Percentiles rank a stretch among this genome's conserved stretches.
Conservation (phyloP, 345 rosid genomes). For the Syzygium jambos region DNA sequence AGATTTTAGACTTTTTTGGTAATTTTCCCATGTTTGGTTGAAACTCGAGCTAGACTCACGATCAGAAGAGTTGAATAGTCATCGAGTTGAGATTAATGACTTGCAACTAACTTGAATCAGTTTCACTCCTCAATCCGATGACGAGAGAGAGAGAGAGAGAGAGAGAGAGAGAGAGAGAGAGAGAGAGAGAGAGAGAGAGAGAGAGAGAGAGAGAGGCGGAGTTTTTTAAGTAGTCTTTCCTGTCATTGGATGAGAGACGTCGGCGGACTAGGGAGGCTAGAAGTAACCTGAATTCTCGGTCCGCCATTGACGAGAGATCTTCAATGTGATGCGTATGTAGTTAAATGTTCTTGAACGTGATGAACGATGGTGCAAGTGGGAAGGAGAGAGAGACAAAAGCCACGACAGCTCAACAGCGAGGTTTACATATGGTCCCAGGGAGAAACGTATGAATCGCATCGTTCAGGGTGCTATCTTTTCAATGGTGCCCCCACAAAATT, state of each 20-base stretch:
- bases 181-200: background rate
- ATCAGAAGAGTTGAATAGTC: background rate
- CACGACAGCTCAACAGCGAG: background rate
- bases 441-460: background rate
- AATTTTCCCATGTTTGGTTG: background rate
- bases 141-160: background rate
- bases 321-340: background rate
- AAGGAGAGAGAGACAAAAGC: background rate
- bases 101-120: background rate
- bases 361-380: background rate
- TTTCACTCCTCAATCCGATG: background rate
- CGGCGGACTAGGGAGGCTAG: background rate
- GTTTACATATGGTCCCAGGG: background rate
- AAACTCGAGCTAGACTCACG: background rate
- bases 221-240: background rate
- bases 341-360: fast-evolving
- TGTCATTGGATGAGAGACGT: background rate
- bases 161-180: background rate
- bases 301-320: background rate
- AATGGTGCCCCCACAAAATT: background rate
- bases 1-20: too few relatives aligned
- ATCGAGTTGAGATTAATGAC: background rate
- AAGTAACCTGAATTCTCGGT: background rate
- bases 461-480: background rate
- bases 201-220: background rate